Evolutionary conservation across 768 basidiomycete genomes (phyloP).

Genomic region (Boletales sp.): DNA sequence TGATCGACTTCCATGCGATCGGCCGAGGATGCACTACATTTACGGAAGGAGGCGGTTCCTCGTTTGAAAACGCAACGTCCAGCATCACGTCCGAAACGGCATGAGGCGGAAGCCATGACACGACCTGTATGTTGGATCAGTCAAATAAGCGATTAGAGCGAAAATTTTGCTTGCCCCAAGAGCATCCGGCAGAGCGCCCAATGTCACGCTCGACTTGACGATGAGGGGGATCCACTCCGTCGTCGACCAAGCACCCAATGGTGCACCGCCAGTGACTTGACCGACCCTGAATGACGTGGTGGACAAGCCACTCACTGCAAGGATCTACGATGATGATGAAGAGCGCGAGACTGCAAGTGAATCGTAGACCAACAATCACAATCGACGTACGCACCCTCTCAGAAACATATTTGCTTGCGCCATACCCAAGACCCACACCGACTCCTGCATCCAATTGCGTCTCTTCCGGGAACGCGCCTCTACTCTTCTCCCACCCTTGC

Average conservation of each 20-base stretch:
- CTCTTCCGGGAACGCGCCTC: constrained; percentile 35
- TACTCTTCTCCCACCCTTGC: constrained; percentile 21
- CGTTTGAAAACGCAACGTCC: constrained; percentile 25
- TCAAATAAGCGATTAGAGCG: not conserved
- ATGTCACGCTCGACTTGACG: constrained; percentile 30
- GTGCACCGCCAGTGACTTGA: constrained; percentile 32
- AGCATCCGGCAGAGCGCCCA: constrained; percentile 30
- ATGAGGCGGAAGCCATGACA: constrained; percentile 30
- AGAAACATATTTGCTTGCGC: constrained; percentile 30
- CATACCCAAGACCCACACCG: no score
- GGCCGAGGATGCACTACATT: constrained; percentile 35
- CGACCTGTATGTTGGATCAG: constrained; percentile 11
- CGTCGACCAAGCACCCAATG: constrained; percentile 36
- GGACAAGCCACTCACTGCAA: constrained; percentile 30
- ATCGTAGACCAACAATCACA: not conserved
- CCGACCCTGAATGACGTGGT: constrained; percentile 35
- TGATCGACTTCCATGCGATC: constrained; percentile 19
- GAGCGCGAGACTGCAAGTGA: not conserved
- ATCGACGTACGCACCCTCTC: constrained; percentile 28
- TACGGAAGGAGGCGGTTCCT: constrained; percentile 15
- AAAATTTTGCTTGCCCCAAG: constrained; percentile 20
- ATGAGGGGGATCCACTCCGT: constrained; percentile 37
- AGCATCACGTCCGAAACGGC: constrained; percentile 25
- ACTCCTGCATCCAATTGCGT: constrained; percentile 17
- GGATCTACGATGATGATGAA: constrained; percentile 15